These are phyloP conservation scores for Bolboschoenus planiculmis DNA, from an alignment of 176 grass and related monocot species.

Conservation along the genomic window DNA sequence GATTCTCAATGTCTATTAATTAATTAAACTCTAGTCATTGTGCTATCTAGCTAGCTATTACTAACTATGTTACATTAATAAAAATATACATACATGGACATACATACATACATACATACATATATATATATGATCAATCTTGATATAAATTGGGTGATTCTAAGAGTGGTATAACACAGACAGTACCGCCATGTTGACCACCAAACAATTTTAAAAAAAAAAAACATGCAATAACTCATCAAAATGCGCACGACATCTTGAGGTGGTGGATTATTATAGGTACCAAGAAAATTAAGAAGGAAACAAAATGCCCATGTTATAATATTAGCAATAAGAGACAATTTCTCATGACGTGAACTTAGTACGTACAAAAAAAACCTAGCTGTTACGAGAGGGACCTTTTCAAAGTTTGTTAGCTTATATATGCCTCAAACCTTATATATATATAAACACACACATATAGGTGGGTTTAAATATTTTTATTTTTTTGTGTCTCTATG, in stretches of 20 bases:
- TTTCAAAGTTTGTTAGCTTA: not conserved
- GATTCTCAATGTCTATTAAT: too few relatives aligned
- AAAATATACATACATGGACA: too few relatives aligned
- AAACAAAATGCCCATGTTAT: not conserved
- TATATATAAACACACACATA: too few relatives aligned
- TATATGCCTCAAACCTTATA: not conserved
- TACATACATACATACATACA: too few relatives aligned
- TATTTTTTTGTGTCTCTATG: too few relatives aligned
- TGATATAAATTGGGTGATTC: not conserved
- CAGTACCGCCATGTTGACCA: conserved; percentile 18
- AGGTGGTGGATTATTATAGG: not conserved
- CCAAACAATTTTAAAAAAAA: not conserved
- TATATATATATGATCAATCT: not conserved
- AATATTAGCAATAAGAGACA: not conserved
- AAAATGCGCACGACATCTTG: conserved; percentile 4
- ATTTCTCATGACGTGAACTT: conserved; percentile 6
- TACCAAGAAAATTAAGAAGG: not conserved
- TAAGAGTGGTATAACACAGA: not conserved
- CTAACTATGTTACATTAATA: not conserved
- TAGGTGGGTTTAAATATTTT: too few relatives aligned
- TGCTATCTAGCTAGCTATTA: not conserved
- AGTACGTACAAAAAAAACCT: conserved; percentile 19
- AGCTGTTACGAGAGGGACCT: not conserved
- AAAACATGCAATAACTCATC: not conserved
- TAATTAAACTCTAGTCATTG: not conserved